Conservation (phyloP, 2,329 filamentous ascomycete species). For the Rhexocercosporidium sp. region DNA sequence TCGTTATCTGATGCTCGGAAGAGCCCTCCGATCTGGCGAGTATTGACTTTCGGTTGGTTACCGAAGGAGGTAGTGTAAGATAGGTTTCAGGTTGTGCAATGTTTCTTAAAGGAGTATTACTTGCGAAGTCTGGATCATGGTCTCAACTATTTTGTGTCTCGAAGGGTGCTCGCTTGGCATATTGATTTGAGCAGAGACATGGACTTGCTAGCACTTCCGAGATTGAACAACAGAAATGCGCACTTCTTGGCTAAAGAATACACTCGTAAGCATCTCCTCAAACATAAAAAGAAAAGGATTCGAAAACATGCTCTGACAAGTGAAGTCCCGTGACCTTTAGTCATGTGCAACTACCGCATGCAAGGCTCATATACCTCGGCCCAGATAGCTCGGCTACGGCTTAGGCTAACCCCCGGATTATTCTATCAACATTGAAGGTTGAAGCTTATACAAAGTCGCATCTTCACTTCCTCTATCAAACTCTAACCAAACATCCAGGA, state of each 20-base stretch:
- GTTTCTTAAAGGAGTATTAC: neutral
- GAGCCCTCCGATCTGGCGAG: neutral
- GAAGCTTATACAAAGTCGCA: neutral
- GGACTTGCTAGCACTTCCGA: no score
- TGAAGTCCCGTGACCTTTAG: neutral
- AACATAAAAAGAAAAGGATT: neutral
- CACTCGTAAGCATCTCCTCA: no score
- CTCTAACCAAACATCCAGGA: no score
- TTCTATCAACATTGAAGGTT: conserved; percentile 8
- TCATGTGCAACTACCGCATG: neutral
- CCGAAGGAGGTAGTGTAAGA: neutral
- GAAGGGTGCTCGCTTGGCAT: no score
- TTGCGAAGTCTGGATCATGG: neutral
- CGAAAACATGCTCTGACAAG: no score
- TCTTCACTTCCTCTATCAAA: neutral
- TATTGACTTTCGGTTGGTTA: conserved; percentile 13
- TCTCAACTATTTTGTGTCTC: neutral
- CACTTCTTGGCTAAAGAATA: no score
- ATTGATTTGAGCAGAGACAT: no score
- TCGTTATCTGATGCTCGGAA: neutral
- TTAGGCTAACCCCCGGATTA: conserved; percentile 1
- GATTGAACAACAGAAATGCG: no score
- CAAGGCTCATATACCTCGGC: conserved; percentile 10
- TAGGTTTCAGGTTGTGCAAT: neutral
- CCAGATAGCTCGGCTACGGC: neutral